Evolutionary conservation across 1,284 basidiomycete species (phyloP).

Genomic region (Blastosporella zonata): DNA sequence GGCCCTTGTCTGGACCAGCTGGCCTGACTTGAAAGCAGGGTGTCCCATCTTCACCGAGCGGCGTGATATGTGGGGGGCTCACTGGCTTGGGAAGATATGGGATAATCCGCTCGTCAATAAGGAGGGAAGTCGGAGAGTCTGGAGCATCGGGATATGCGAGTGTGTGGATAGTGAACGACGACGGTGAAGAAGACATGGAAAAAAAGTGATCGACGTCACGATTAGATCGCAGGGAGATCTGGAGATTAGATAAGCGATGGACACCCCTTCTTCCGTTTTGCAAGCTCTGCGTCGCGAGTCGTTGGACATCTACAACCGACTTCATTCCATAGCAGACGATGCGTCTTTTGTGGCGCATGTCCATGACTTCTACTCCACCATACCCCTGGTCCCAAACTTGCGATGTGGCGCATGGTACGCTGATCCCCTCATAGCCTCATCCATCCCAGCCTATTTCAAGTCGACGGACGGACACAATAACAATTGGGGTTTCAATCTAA

Average conservation of each 20-base stretch:
- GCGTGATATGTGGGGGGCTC: slow-evolving; percentile 9
- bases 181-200: slow-evolving; percentile 7
- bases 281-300: slow-evolving; percentile 62
- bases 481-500: slow-evolving; percentile 85
- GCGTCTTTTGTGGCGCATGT: slow-evolving; percentile 66
- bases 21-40: slow-evolving; percentile 25
- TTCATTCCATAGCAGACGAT: slow-evolving; percentile 84
- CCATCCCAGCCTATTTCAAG: slow-evolving; percentile 84
- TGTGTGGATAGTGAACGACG: slow-evolving; percentile 15
- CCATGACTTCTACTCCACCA: slow-evolving; percentile 47
- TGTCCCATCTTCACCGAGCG: slow-evolving; percentile 9
- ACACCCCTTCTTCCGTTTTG: slow-evolving; percentile 28
- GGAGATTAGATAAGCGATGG: slow-evolving; percentile 17
- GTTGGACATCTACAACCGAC: slow-evolving; percentile 77
- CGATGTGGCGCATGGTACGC: slow-evolving; percentile 96
- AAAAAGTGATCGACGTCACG: slow-evolving; percentile 1
- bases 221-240: slow-evolving; percentile 11
- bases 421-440: slow-evolving; percentile 56
- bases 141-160: slow-evolving; percentile 15
- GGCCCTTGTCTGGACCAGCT: slow-evolving; percentile 30
- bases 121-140: slow-evolving; percentile 12
- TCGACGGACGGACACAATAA: slow-evolving; percentile 93
- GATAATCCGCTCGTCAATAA: slow-evolving; percentile 18
- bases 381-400: slow-evolving; percentile 84
- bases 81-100: slow-evolving; percentile 13